Evolutionary conservation across 1,139 yeast species (phyloP).

Genomic region (Geotrichum candidum): DNA sequence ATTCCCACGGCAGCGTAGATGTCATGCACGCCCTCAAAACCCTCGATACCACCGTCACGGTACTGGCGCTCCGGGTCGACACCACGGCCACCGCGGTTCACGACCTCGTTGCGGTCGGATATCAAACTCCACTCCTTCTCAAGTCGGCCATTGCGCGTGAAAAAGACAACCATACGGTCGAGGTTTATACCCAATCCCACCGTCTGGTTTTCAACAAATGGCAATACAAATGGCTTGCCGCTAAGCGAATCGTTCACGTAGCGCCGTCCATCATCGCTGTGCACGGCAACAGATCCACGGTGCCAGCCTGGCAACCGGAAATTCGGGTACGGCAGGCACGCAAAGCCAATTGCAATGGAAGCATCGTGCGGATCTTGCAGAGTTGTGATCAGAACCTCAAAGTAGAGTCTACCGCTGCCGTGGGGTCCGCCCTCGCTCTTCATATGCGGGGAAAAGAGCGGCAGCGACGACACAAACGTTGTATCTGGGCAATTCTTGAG

Average conservation of each 20-base stretch:
- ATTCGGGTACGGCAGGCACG: constrained; percentile 29
- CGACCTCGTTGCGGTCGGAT: constrained; percentile 17
- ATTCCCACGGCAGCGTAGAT: constrained; percentile 30
- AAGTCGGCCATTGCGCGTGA: constrained; percentile 24
- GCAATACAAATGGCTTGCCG: constrained; percentile 26
- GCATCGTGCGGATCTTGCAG: constrained; percentile 23
- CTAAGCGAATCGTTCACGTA: constrained; percentile 27
- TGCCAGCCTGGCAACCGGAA: constrained; percentile 33
- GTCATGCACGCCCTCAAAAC: constrained; percentile 25
- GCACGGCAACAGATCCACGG: constrained; percentile 31
- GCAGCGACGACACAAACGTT: constrained; percentile 24
- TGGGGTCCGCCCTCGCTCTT: neutral
- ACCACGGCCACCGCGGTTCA: constrained; percentile 11
- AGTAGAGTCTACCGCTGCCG: constrained; percentile 21
- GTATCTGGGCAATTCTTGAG: constrained; percentile 22
- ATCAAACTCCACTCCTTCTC: constrained; percentile 26
- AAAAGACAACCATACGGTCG: constrained; percentile 21
- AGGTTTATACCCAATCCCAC: constrained; percentile 29
- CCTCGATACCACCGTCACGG: constrained; percentile 25
- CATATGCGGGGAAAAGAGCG: constrained; percentile 22
- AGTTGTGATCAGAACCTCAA: constrained; percentile 26
- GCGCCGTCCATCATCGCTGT: constrained; percentile 30
- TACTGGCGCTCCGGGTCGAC: constrained; percentile 22
- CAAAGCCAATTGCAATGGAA: constrained; percentile 28
- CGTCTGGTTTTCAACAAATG: constrained; percentile 25